Evolutionary conservation across 345 rosid genomes (phyloP), one percentile per base, ranked within the genome.

Genomic region (Jatropha curcas): DNA sequence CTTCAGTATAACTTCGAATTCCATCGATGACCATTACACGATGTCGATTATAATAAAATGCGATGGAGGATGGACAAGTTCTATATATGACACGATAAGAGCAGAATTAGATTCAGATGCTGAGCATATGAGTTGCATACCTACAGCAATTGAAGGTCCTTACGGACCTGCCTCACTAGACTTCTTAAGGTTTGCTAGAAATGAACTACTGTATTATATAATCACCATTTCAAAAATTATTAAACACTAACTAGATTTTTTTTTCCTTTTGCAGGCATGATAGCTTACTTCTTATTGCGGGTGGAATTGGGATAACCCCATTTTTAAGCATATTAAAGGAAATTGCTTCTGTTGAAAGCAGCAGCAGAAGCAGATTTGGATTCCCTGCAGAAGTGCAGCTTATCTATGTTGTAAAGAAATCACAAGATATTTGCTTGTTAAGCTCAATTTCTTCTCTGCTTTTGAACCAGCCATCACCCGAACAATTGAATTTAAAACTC

Each of bases 301-400:
- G 98, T 19, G 97, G 97, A 73, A 86, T 86, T 50, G 97, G 98
- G 68, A 88, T 93, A 65, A 89, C 97, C 22, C 94, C 98, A 34
- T 89, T 91, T 78, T 72, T 88, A 57, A 87, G 95, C 88, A 87
- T 93, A 67, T 74, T 93, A 62, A 90, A 86, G 57, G 97, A 93
- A 68, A 74, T 93, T 37, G 73, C 79, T 12, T 74, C 86, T 16
- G 39, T 77, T 20, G 71, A 80, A 65, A 74, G 75, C 73, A 77
- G 74, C 65, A 43, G 74, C 72, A 77, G 74, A 64, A 48, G 75
- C 61, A 84, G 76, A 60, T 73, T 66, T 9, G 86, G 70, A 77
- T 62, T 85, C 37, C 87, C 91, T 5, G 66, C 71, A 61, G 80
- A 46, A 62, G 71, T 91, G 65, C 90, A 85, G 31, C 93, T 93